Percentiles rank a stretch among this genome's conserved stretches.
Evolutionary conservation across 2,329 filamentous ascomycete genomes (phyloP).

Genomic region (Colletotrichum filicis): DNA sequence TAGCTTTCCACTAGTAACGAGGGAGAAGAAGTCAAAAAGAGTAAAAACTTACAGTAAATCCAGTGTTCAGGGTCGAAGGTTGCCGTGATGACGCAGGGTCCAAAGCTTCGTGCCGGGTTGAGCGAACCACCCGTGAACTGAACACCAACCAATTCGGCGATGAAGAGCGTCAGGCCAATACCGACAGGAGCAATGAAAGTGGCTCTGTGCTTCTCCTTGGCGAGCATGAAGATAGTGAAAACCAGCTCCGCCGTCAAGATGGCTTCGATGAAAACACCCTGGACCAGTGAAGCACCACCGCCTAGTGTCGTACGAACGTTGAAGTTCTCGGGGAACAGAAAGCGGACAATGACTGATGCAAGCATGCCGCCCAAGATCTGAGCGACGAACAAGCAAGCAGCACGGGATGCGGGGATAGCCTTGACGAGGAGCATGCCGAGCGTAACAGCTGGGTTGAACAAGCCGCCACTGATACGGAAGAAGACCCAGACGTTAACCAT

Average conservation of each 20-base stretch:
- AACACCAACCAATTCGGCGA: constrained; percentile 56
- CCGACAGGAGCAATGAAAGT: constrained; percentile 61
- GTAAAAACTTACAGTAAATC: constrained; percentile 53
- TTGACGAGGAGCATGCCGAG: constrained; percentile 63
- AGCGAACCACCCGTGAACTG: constrained; percentile 60
- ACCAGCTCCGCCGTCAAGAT: constrained; percentile 59
- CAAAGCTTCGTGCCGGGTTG: constrained; percentile 59
- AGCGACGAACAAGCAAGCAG: constrained; percentile 57
- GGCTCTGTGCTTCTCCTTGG: constrained; percentile 59
- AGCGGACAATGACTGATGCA: constrained; percentile 53
- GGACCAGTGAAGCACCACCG: constrained; percentile 50
- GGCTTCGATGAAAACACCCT: constrained; percentile 62
- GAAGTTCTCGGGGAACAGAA: constrained; percentile 55
- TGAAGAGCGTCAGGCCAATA: constrained; percentile 58
- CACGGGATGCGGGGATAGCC: constrained; percentile 57
- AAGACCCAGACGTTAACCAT: constrained; percentile 61
- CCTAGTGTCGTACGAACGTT: constrained; percentile 54
- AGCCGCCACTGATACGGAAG: constrained; percentile 55
- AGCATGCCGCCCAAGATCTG: constrained; percentile 61
- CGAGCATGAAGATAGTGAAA: constrained; percentile 63
- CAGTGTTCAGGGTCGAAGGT: constrained; percentile 56
- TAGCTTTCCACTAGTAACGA: not conserved
- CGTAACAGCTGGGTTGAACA: constrained; percentile 55
- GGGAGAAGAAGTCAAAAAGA: not conserved
- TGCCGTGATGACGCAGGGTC: constrained; percentile 55